A percentile compares a stretch with the other conserved stretches of the same genome.
Conservation (phyloP, 768 basidiomycete genomes). For the Rubroboletus satanas region DNA sequence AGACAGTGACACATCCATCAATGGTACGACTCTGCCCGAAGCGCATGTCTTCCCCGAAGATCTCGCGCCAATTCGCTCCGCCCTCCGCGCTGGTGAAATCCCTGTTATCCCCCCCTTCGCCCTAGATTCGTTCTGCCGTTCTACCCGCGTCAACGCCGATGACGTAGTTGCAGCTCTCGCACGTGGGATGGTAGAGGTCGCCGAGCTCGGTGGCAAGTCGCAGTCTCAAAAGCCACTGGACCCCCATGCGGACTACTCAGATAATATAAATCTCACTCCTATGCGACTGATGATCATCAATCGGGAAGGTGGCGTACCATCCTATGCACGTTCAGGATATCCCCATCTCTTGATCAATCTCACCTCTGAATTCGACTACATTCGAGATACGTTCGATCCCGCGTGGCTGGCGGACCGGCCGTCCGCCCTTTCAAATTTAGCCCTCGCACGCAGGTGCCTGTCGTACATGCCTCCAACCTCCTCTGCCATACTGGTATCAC, state of each 20-base stretch:
- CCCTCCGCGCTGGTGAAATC: slow-evolving; percentile 90
- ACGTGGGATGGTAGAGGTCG: slow-evolving; percentile 70
- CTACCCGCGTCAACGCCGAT: slow-evolving; percentile 81
- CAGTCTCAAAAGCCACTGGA: slow-evolving; percentile 27
- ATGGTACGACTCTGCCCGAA: slow-evolving; percentile 51
- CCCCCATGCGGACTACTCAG: slow-evolving; percentile 39
- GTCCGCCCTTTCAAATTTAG: slow-evolving; percentile 80
- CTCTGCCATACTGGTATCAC: slow-evolving; percentile 95
- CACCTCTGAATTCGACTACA: slow-evolving; percentile 79
- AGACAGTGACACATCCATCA: slow-evolving; percentile 29
- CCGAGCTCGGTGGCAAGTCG: slow-evolving; percentile 45
- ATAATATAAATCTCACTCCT: slow-evolving; percentile 82
- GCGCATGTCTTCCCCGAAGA: slow-evolving; percentile 79
- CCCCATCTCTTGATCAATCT: slow-evolving; percentile 97
- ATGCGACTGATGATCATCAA: slow-evolving; percentile 97
- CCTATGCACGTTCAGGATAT: slow-evolving; percentile 90
- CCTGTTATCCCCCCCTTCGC: slow-evolving; percentile 94
- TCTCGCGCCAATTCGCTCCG: slow-evolving; percentile 79
- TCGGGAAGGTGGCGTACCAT: slow-evolving; percentile 93
- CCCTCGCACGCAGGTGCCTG: slow-evolving; percentile 82
- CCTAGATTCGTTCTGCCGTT: slow-evolving; percentile 84
- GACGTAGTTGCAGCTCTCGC: slow-evolving; percentile 85
- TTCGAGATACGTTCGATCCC: slow-evolving; percentile 77
- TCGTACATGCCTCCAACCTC: slow-evolving; percentile 90
- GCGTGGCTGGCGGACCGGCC: slow-evolving; percentile 78